These are phyloP conservation scores for Bipolaris gigantea DNA, from an alignment of 2,329 filamentous ascomycete genomes.

Conservation along the genomic window DNA sequence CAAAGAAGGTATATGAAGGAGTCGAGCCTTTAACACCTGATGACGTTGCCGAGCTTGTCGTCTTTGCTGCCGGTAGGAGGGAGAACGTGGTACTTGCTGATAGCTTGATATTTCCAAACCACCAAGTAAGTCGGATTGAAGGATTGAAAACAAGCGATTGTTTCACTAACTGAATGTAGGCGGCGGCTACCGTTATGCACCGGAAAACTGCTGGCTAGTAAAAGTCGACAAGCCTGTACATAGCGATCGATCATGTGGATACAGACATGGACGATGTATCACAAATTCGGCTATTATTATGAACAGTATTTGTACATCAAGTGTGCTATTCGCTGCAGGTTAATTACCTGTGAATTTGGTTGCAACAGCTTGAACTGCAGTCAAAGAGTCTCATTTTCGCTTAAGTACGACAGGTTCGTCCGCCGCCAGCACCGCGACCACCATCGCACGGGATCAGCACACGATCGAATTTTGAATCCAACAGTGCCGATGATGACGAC, in stretches of 20 bases:
- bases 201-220: constrained; percentile 29
- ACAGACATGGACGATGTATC: background rate
- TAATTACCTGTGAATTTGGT: background rate
- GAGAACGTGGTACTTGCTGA: constrained; percentile 93
- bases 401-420: background rate
- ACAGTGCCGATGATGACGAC: background rate
- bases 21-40: constrained; percentile 78
- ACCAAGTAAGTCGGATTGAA: constrained; percentile 66
- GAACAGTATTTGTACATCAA: background rate
- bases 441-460: background rate
- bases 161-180: constrained; percentile 28
- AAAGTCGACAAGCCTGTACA: background rate
- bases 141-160: background rate
- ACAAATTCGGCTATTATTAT: background rate
- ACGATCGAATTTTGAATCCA: background rate
- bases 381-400: background rate
- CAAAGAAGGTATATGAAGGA: constrained; percentile 81
- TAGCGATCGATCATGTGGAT: constrained; percentile 3
- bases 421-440: background rate
- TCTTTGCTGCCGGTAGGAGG: constrained; percentile 79
- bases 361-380: background rate
- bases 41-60: constrained; percentile 87
- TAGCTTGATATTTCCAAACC: constrained; percentile 82
- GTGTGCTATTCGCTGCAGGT: background rate
- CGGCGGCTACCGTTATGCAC: constrained; percentile 44